phyloP scores from a whole-genome alignment of 108 stramenopile genomes.

The Pseudonitzschia pungens region DNA sequence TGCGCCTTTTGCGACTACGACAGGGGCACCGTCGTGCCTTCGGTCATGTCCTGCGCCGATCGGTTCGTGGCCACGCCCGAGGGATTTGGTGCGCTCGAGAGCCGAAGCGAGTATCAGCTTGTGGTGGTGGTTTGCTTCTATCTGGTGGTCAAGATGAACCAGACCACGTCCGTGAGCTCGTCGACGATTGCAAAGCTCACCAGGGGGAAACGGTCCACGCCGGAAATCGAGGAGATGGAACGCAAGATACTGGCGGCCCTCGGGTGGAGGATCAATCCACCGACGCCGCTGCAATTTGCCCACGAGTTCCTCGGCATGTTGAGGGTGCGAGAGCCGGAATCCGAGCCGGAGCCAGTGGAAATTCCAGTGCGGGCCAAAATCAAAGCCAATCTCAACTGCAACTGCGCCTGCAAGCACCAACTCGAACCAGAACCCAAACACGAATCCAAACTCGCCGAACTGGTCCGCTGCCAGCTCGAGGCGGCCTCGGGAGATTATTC shows the following conservation, averaged over 20 bases:
- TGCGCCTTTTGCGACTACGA: conserved; percentile 7
- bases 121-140: conserved; percentile 63
- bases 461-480: conserved; percentile 21
- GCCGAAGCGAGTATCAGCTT: conserved; percentile 54
- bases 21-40: neutral
- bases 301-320: neutral
- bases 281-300: conserved; percentile 25
- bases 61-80: conserved; percentile 40
- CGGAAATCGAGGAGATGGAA: conserved; percentile 58
- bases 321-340: too few relatives aligned
- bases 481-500: conserved; percentile 13
- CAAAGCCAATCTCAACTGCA: neutral
- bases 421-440: too few relatives aligned
- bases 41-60: conserved; percentile 57
- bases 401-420: neutral
- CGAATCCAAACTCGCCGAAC: neutral
- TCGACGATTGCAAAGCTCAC: conserved; percentile 50
- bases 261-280: conserved; percentile 47
- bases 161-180: conserved; percentile 50
- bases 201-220: conserved; percentile 44
- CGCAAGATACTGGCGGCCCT: conserved; percentile 31
- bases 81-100: conserved; percentile 12
- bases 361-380: neutral
- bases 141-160: conserved; percentile 72
- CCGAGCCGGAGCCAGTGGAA: neutral